phyloP scores from a whole-genome alignment of 257 asterid genomes.

The Rubia yunnanensis region DNA sequence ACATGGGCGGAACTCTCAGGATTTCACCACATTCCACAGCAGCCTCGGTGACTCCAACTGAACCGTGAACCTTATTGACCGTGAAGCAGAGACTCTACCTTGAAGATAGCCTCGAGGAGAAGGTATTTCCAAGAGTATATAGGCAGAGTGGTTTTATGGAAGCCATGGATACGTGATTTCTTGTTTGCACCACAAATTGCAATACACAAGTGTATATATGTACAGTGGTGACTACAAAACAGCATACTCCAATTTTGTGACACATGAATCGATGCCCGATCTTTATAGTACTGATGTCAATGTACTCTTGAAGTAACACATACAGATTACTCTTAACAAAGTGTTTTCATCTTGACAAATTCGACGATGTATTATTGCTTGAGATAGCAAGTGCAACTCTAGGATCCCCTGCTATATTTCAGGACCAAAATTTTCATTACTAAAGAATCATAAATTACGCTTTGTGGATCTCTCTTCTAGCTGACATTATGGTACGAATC shows the following conservation, averaged over 20 bases:
- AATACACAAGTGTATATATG: neutral
- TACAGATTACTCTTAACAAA: neutral
- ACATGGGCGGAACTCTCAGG: slow-evolving; percentile 63
- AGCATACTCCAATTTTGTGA: neutral
- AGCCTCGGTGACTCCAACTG: neutral
- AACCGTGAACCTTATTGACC: neutral
- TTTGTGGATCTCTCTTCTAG: slow-evolving; percentile 21
- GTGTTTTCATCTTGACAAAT: neutral
- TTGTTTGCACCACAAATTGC: slow-evolving; percentile 7
- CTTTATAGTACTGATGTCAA: no score
- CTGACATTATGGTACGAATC: slow-evolving; percentile 79
- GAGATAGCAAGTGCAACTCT: neutral
- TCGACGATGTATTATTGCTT: slow-evolving; percentile 1
- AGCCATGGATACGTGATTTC: slow-evolving; percentile 6
- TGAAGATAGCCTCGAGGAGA: neutral
- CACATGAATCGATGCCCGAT: neutral
- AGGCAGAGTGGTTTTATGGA: neutral
- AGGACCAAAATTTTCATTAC: slow-evolving; percentile 2
- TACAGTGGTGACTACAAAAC: neutral
- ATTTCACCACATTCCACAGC: slow-evolving; percentile 13
- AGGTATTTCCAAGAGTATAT: neutral
- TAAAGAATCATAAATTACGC: neutral
- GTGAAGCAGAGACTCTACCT: neutral
- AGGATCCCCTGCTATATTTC: neutral
- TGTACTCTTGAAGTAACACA: neutral